Evolutionary conservation across 192 early-diverging fungal genomes (phyloP).

Genomic region (Coemansia sp.): DNA sequence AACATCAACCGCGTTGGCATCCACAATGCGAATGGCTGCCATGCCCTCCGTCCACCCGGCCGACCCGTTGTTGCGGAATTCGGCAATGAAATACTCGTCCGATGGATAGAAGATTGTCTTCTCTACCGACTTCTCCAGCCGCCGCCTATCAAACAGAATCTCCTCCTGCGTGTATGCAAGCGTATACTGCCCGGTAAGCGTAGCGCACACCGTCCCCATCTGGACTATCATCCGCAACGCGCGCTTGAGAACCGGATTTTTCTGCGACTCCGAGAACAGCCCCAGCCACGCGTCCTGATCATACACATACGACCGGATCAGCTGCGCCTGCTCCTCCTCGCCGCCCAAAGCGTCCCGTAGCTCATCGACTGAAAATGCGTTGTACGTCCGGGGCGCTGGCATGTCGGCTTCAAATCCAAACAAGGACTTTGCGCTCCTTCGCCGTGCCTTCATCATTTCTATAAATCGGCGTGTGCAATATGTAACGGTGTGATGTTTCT

Average conservation of each 20-base stretch:
- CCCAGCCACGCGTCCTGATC: conserved; percentile 44
- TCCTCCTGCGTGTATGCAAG: conserved; percentile 48
- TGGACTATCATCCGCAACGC: conserved; percentile 52
- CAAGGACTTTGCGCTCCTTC: conserved; percentile 46
- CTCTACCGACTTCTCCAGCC: conserved; percentile 38
- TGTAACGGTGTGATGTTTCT: too few species aligned
- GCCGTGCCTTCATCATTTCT: conserved; percentile 46
- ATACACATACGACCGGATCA: conserved; percentile 43
- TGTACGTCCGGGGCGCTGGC: conserved; percentile 49
- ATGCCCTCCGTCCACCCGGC: conserved; percentile 52
- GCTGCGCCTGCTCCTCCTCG: conserved; percentile 45
- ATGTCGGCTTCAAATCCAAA: conserved; percentile 52
- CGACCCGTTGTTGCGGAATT: conserved; percentile 55
- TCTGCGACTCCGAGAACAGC: conserved; percentile 39
- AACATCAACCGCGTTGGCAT: conserved; percentile 42
- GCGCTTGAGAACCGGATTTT: conserved; percentile 50
- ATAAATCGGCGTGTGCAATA: neutral
- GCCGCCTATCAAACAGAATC: conserved; percentile 39
- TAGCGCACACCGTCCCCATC: conserved; percentile 50
- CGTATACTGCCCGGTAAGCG: conserved; percentile 49
- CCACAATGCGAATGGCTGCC: conserved; percentile 46
- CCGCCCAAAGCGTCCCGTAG: conserved; percentile 41
- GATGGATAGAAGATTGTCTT: conserved; percentile 45
- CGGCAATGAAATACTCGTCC: conserved; percentile 48
- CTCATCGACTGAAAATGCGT: conserved; percentile 38